Evolutionary conservation across 768 basidiomycete genomes (phyloP).

Genomic region (Suillus americanus): DNA sequence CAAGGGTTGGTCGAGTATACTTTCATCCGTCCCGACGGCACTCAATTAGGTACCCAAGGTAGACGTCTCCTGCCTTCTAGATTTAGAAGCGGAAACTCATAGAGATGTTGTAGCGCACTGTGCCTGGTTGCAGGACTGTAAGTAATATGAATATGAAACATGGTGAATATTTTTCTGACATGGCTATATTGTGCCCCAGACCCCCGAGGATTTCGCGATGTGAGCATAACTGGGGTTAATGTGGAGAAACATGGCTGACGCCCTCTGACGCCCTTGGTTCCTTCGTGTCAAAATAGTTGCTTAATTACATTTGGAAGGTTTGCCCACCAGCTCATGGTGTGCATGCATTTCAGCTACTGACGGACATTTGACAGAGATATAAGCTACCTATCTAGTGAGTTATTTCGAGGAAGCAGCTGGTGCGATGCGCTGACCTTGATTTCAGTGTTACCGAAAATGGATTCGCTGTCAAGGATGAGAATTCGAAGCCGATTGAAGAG

Average conservation of each 20-base stretch:
- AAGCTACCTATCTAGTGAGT: constrained; percentile 54
- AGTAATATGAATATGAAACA: constrained; percentile 20
- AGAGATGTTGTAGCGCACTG: constrained; percentile 46
- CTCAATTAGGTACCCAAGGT: constrained; percentile 64
- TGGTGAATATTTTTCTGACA: background rate
- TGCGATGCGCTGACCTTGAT: constrained; percentile 1
- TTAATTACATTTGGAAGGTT: constrained; percentile 74
- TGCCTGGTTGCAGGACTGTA: constrained; percentile 67
- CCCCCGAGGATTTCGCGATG: constrained; percentile 65
- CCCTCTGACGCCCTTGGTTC: constrained; percentile 2
- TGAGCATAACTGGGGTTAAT: constrained; percentile 19
- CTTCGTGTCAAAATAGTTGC: constrained; percentile 35
- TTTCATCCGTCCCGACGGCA: constrained; percentile 62
- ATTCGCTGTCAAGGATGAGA: constrained; percentile 68
- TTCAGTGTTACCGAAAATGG: constrained; percentile 73
- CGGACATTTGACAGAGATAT: constrained; percentile 36
- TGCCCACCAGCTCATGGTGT: background rate
- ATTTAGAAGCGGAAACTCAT: background rate
- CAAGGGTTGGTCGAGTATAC: constrained; percentile 61
- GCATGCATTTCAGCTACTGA: background rate
- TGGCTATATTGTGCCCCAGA: constrained; percentile 34
- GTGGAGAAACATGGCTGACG: background rate
- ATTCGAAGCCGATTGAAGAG: constrained; percentile 48
- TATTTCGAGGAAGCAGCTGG: too few relatives aligned
- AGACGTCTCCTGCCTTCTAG: constrained; percentile 12